Base-by-base conservation (phyloP, 495 filamentous ascomycete genomes). In the Penicillium simplicissimum region DNA sequence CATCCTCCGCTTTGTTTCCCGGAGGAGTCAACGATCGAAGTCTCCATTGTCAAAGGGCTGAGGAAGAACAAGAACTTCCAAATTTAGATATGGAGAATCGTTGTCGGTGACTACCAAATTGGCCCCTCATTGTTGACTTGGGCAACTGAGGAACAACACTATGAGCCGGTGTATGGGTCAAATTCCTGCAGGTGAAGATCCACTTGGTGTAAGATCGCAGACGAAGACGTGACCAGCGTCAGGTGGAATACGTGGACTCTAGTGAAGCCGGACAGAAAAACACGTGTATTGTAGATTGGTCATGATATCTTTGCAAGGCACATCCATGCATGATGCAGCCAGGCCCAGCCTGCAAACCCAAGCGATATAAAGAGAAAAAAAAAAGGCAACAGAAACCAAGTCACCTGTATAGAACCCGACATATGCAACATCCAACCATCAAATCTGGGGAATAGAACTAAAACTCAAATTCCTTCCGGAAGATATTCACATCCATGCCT, bases 401-500 rank as follows among this genome's bases (percentile, higher is more conserved):
- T 54, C 13, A 42, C 36, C 52, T 3, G 31, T 21, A 34, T 48
- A 14, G 10, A n/a, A n/a, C 2, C 42, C 17, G 10, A 47, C 3
- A 10, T n/a, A 49, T 49, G 45, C 45, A 49, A n/a, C 14, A 31
- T 49, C 23, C 23, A 49, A 49, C 45, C 11, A n/a, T 31, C 23
- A 31, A 7, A 28, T 49, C 45, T 2, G 56, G 64, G 64, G 64
- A 60, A 67, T 67, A 53, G 35, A 57, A 57, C 68, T 81, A 90
- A 71, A 90, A 90, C 58, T 90, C 88, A 82, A 91, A 90, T 73
- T 91, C 88, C 68, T 83, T 83, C 67, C 94, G 84, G 81, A 98
- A 97, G 15, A 84, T 79, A 69, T 96, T 93, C 42, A 96, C 87
- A 78, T 98, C 92, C 80, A 98, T 92, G 34, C 92, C 93, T 4